Percentiles rank a stretch among this genome's conserved stretches.
Evolutionary conservation across 2,329 filamentous ascomycete genomes (phyloP).

Genomic region (Ophiostoma ips): DNA sequence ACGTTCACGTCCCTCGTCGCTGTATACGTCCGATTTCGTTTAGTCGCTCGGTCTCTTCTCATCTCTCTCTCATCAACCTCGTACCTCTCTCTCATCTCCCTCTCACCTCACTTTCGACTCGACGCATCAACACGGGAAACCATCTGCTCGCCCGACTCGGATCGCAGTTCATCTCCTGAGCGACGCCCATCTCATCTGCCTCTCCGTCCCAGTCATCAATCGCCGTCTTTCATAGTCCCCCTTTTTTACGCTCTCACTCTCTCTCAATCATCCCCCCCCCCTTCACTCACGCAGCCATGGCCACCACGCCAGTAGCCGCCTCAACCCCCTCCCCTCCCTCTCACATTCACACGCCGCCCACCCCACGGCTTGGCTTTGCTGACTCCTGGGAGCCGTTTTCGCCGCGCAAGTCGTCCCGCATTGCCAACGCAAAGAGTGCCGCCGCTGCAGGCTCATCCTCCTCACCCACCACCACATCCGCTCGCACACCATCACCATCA

Average conservation of each 20-base stretch:
- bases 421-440: conserved; percentile 25
- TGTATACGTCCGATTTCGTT: background rate
- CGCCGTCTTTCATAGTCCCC: background rate
- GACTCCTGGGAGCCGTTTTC: conserved; percentile 63
- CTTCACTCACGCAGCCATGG: conserved; percentile 20
- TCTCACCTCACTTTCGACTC: background rate
- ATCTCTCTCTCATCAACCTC: background rate
- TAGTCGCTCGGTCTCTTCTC: background rate
- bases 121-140: background rate
- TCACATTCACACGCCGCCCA: conserved; percentile 49
- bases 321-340: conserved; percentile 48
- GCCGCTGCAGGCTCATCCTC: background rate
- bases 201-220: background rate
- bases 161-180: background rate
- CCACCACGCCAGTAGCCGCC: conserved; percentile 20
- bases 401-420: conserved; percentile 53
- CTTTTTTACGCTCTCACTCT: background rate
- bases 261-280: background rate
- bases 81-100: background rate
- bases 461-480: conserved; percentile 18
- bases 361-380: conserved; percentile 51
- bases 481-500: conserved; percentile 41
- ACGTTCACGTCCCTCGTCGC: background rate
- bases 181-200: no score
- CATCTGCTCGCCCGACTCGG: background rate